Evolutionary conservation across 345 rosid species (phyloP), one percentile per base, ranked within the genome.

Genomic region (Eucalyptus regnans): DNA sequence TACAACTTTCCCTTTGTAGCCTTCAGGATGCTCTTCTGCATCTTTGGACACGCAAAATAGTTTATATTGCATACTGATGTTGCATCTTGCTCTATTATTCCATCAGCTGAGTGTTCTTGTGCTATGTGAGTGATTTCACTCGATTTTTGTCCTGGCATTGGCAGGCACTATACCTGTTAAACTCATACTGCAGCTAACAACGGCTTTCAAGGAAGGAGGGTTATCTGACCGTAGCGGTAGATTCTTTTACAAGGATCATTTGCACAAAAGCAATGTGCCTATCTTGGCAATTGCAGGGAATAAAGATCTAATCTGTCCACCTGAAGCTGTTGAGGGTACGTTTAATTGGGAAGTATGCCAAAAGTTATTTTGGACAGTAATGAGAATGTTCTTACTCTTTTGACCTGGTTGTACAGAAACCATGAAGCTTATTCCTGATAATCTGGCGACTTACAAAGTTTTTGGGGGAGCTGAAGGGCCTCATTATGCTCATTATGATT

Each of bases 211-310:
- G 88, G 97, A 95, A 86, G 96, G 97, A 66, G 99, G 99, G 44
- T 91, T 98, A 86, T 91, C 96, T 46, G 98, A 98, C 89, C 93
- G 98, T 89, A 94, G 93, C 80, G 98, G 99, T 66, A 90, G 94
- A 87, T 94, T 96, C 93, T 93, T 90, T 89, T 96, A 96, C 93
- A 96, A 95, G 94, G 95, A 95, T 84, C 94, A 96, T 91, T 90
- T 97, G 88, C 90, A 89, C 88, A 91, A 90, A 89, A 90, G 91
- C 91, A 94, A 56, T 90, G 94, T 95, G 64, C 99, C 99, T 84
- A 93, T 97, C 89, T 91, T 98, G 91, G 99, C 99, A 7, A 88
- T 97, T 88, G 99, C 99, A 49, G 99, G 99, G 90, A 98, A 98
- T 89, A 91, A 88, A 90, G 99, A 98, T 95, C 93, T 94, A 89